Evolutionary conservation across 225 moss, liverwort and hornwort genomes (phyloP).

Genomic region (Antitrichia curtipendula): DNA sequence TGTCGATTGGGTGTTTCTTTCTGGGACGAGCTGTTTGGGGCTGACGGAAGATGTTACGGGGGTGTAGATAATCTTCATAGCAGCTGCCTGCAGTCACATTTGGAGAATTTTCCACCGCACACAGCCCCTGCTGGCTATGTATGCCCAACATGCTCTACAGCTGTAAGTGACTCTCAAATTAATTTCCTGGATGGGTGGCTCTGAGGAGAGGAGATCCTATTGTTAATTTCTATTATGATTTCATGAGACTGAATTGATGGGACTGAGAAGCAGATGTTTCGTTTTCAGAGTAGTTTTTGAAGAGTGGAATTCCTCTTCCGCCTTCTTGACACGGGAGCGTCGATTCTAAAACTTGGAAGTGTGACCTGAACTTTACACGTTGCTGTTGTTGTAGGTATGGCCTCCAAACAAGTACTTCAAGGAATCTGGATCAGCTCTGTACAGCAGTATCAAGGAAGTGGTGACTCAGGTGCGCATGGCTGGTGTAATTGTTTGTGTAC

Average conservation of each 20-base stretch:
- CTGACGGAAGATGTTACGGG: not conserved
- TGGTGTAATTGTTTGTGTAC: not conserved
- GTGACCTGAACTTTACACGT: not conserved
- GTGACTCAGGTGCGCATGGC: conserved; percentile 47
- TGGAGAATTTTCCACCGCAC: conserved; percentile 84
- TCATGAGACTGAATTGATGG: not conserved
- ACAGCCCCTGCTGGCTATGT: conserved; percentile 95
- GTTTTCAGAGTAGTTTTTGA: not conserved
- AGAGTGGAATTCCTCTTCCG: not conserved
- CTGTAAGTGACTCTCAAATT: conserved; percentile 32
- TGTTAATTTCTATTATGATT: not conserved
- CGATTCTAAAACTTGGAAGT: not conserved
- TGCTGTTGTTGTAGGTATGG: conserved; percentile 45
- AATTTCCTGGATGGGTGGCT: not conserved
- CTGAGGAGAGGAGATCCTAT: not conserved
- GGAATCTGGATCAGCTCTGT: conserved; percentile 58
- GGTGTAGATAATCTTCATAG: conserved; percentile 73
- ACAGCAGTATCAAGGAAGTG: conserved; percentile 56
- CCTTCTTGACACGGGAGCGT: not conserved
- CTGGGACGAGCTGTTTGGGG: not conserved
- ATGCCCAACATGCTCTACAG: conserved; percentile 63
- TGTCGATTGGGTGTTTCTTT: not conserved
- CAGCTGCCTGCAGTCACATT: conserved; percentile 65
- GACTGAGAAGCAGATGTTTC: not conserved
- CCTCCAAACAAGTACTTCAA: conserved; percentile 85